Evolutionary conservation across 164 flowering plant genomes (phyloP).

Genomic region (Tetrastigma voinierianum): DNA sequence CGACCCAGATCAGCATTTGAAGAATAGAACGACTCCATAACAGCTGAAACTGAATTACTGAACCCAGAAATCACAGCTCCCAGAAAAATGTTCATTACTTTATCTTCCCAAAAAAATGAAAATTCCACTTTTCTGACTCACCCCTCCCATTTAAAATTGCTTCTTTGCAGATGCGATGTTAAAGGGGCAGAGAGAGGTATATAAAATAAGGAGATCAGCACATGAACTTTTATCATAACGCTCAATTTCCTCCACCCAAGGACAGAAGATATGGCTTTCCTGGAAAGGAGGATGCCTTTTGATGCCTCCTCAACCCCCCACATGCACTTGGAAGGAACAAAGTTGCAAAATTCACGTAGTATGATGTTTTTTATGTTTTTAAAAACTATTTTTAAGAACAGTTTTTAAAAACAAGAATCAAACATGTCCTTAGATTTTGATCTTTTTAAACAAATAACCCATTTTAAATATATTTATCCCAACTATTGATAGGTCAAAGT

Average conservation of each 20-base stretch:
- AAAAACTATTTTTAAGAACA: too few relatives aligned
- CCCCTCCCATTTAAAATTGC: neutral
- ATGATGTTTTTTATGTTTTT: too few relatives aligned
- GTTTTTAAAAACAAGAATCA: too few relatives aligned
- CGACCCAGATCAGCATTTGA: slow-evolving; percentile 33
- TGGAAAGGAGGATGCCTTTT: neutral
- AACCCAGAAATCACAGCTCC: slow-evolving; percentile 19
- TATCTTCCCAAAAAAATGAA: slow-evolving; percentile 18
- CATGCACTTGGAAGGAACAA: neutral
- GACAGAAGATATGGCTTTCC: slow-evolving; percentile 2
- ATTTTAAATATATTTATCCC: too few relatives aligned
- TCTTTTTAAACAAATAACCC: too few relatives aligned
- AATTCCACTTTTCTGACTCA: slow-evolving; percentile 10
- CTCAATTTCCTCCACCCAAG: slow-evolving; percentile 3
- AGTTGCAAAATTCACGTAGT: neutral
- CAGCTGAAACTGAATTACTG: slow-evolving; percentile 16
- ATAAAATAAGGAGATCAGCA: slow-evolving; percentile 5
- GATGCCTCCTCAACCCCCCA: slow-evolving; percentile 9
- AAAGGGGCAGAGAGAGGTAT: neutral
- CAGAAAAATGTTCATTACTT: slow-evolving; percentile 2
- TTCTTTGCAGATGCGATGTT: neutral
- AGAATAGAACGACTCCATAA: slow-evolving; percentile 34
- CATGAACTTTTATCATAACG: slow-evolving; percentile 12
- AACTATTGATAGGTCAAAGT: too few relatives aligned
- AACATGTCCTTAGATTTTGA: too few relatives aligned